Base-by-base conservation (phyloP, 768 basidiomycete species). In the Termitomyces sp. region DNA sequence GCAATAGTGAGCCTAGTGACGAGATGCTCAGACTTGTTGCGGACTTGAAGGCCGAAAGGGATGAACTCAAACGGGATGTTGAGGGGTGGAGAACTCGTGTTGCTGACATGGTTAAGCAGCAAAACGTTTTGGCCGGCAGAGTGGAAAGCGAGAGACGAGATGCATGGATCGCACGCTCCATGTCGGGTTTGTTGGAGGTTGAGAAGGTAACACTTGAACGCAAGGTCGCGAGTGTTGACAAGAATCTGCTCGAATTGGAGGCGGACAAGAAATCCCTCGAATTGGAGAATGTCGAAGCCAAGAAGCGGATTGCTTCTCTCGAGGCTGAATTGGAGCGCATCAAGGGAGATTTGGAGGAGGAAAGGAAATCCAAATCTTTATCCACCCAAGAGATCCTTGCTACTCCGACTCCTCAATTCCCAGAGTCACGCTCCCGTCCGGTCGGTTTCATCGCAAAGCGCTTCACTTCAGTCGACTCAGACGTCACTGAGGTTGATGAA, bases 11-110 rank as follows among this genome's bases (percentile, higher is more conserved):
- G 58, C 86, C 87, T 6, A 84, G 75, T 59, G 90, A 93, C 64
- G 93, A 93, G 74, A 86, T 93, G 83, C 73, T 92, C 42, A 79
- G 80, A 63, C 78, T 90, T 39, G 77, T 93, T 55, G 78, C 86
- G 3, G 91, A 92, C 68, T 79, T 93, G 65, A 93, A 94, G 70
- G 81, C 87, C 13, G 95, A 98, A 72, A 79, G 95, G 33, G 95
- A 98, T 66, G 89, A 93, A 59, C 77, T 98, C 53, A 88, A 88
- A 70, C 84, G 86, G 54, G 95, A 98, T 70, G 86, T 94, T 0
- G 89, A 93, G 63, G 90, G 89, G 0, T 96, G 94, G 93, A 81
- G 90, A 61, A 79, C 73, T 36, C 81, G 95, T 24, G 89, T 94
- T 49, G 77, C 77, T 15, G 88, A 90, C 66, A 78, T 92, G 65